Conservation (phyloP, 495 filamentous ascomycete species). For the Penicillium bovifimosum region DNA sequence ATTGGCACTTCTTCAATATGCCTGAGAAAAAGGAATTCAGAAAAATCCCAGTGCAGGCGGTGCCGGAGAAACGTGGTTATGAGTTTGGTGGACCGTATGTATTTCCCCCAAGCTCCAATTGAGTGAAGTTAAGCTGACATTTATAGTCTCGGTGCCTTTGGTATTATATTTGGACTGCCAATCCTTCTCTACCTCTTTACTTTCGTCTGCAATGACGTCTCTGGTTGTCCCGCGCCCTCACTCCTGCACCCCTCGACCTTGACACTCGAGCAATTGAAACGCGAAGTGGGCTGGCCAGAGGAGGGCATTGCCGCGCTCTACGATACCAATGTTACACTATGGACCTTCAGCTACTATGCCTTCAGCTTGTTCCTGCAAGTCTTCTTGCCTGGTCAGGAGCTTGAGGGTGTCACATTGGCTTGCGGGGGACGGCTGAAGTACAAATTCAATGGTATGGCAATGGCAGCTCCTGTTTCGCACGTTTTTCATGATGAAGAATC, state of each 20-base stretch:
- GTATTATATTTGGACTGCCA: constrained; percentile 72
- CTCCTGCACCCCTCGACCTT: constrained; percentile 69
- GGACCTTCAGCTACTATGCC: constrained; percentile 72
- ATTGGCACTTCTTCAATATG: constrained; percentile 19
- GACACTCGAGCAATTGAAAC: constrained; percentile 62
- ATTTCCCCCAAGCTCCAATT: neutral
- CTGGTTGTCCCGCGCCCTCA: constrained; percentile 87
- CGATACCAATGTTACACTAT: constrained; percentile 53
- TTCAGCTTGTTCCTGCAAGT: constrained; percentile 69
- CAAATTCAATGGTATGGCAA: constrained; percentile 71
- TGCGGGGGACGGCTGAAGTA: constrained; percentile 77
- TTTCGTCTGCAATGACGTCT: constrained; percentile 87
- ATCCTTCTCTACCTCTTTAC: constrained; percentile 65
- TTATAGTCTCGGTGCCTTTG: constrained; percentile 65
- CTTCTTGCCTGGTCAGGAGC: constrained; percentile 70
- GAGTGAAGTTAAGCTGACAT: constrained; percentile 16
- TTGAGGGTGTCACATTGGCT: constrained; percentile 62
- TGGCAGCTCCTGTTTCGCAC: neutral
- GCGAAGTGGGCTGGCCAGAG: constrained; percentile 73
- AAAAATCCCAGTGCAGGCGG: constrained; percentile 29
- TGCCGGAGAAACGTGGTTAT: constrained; percentile 56
- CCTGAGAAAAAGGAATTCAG: constrained; percentile 24
- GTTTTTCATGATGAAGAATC: no score
- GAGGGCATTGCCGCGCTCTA: constrained; percentile 59
- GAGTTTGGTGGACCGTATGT: constrained; percentile 88